Base-by-base conservation (phyloP, 2,329 filamentous ascomycete genomes). In the Claviceps arundinis region DNA sequence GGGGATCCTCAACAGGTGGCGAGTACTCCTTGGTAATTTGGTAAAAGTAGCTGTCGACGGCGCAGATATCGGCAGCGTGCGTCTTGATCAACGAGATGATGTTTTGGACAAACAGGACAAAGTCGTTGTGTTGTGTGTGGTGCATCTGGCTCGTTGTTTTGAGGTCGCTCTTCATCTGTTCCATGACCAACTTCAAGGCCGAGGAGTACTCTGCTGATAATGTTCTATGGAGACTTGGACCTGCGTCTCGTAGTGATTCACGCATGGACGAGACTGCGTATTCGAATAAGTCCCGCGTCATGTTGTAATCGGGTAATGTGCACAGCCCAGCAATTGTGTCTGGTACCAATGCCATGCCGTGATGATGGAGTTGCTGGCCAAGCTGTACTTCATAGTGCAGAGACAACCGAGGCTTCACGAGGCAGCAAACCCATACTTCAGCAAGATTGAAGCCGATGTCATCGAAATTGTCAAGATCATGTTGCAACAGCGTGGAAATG, bases 21-120 rank as follows among this genome's bases (percentile, higher is more conserved):
- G 73, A 75, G 61, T 80, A 82, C 52, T 77, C 76, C 40, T 66
- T 69, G 60, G 70, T 78, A 57, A 78, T 75, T 54, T 77, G 73
- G 54, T 75, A 77, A 62, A 77, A 82, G 60, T 76, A 82, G 2
- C 66, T 61, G 57, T 81, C 76, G 4, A 81, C 67, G 1, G 68
- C 63, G 60, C 76, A 78, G 40, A 81, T 70, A 47, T 78, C 76
- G 24, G 71, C 65, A 4, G 71, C 75, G 57, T 81, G 71, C 0
- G 75, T 73, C 59, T 74, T 73, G 58, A 82, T 75, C 26, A 80
- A 64, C 3, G 70, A 70, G 52, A 82, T 71, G 45, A 80, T 70
- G 17, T 68, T 64, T 38, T 73, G 74, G 13, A 78, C 69, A 57
- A 81, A 81, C 1, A 62, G 60, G 47, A 81, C 70, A 57, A 76